Evolutionary conservation across 164 flowering plant species (phyloP), one percentile per base, ranked within the genome.

Genomic region (Sedum album): DNA sequence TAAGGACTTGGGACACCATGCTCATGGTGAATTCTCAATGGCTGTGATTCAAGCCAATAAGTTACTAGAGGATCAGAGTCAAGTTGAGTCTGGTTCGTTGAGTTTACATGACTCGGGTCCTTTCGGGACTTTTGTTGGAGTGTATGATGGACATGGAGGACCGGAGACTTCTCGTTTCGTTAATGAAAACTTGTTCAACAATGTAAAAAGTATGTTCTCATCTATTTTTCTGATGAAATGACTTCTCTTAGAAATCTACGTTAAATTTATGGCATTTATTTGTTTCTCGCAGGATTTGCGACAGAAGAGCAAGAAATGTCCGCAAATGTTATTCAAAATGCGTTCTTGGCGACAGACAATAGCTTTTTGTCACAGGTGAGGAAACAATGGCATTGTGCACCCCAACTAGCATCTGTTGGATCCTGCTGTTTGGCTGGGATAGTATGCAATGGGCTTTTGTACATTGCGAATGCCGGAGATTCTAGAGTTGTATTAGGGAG

Each of bases 101-200:
- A 80, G 84, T 71, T 75, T 72, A 0, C 68, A 44, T 15, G 65
- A 46, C 51, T 76, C 79, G 0, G 88, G 87, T 7, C 86, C 87
- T 48, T 68, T 10, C 20, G 93, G 89, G 51, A 86, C 93, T 1
- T 86, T 83, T 31, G 70, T 88, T 6, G 93, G 93, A 5, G 76
- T 88, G 5, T 86, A 86, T 70, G 93, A 88, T 66, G 93, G 93
- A 2, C 93, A 88, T 74, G 92, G 82, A 51, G 92, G 92, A 25
- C 78, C 86, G 0, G 88, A 85, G 67, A 73, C 88, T 31, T 71
- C 92, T n/a, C 75, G 75, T 2, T 88, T 81, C 41, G 78, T 84
- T 18, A 82, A 76, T 28, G 73, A 83, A 21, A 73, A 76, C 38
- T 75, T 88, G 11, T 83, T 88, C 76, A 14, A 21, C 68, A 81